phyloP scores from a whole-genome alignment of 331 rosid genomes.

The Dryas integrifolia region DNA sequence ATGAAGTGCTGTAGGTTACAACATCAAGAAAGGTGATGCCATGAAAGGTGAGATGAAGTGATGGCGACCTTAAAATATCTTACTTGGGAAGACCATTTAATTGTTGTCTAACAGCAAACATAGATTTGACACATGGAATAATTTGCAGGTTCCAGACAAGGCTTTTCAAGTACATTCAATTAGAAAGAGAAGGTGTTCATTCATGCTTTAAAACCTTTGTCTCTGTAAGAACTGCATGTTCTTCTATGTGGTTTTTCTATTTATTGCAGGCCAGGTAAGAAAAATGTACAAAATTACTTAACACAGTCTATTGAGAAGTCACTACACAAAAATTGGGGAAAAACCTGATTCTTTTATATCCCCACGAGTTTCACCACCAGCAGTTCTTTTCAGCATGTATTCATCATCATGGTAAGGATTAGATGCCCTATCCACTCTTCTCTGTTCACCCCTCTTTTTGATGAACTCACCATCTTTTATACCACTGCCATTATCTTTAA shows the following conservation, averaged over 20 bases:
- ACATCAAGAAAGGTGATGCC: neutral
- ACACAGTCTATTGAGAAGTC: constrained; percentile 5
- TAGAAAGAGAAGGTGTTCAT: neutral
- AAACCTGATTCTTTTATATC: constrained; percentile 34
- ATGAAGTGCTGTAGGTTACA: neutral
- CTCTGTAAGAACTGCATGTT: neutral
- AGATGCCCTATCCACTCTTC: constrained; percentile 42
- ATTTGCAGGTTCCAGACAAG: neutral
- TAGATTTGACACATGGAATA: neutral
- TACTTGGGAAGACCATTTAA: neutral
- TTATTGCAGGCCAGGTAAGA: neutral
- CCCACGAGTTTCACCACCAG: constrained; percentile 30
- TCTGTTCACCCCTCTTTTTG: constrained; percentile 43
- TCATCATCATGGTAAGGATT: constrained; percentile 56
- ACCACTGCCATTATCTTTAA: constrained; percentile 47
- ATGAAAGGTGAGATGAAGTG: neutral
- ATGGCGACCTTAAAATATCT: constrained; percentile 1
- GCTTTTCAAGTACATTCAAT: neutral
- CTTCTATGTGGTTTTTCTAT: neutral
- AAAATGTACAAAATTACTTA: neutral
- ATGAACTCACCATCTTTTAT: constrained; percentile 36
- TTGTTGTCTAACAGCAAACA: neutral
- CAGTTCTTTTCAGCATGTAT: constrained; percentile 34
- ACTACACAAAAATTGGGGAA: constrained; percentile 4
- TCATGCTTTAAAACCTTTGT: neutral